A percentile compares a stretch with the other conserved stretches of the same genome.
Conservation (phyloP, 2,329 filamentous ascomycete species). For the Fusarium sp. region DNA sequence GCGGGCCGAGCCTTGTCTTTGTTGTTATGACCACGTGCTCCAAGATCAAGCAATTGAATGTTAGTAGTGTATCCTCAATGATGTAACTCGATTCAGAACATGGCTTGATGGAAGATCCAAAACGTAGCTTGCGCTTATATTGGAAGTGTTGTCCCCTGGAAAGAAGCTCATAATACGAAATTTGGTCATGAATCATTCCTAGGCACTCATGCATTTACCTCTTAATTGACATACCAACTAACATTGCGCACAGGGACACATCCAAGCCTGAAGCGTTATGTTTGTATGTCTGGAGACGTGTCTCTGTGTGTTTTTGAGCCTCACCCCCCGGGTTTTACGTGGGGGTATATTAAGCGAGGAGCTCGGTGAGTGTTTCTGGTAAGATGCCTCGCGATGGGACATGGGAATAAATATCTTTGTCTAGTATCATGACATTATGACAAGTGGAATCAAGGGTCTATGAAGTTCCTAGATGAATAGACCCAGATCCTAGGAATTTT, state of each 20-base stretch:
- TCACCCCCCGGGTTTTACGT: slow-evolving; percentile 24
- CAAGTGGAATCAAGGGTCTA: background rate
- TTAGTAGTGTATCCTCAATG: background rate
- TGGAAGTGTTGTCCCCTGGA: background rate
- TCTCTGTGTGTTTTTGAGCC: slow-evolving; percentile 12
- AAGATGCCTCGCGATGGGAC: slow-evolving; percentile 14
- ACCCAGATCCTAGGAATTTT: background rate
- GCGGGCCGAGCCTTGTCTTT: slow-evolving; percentile 40
- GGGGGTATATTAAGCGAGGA: slow-evolving; percentile 10
- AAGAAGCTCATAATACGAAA: background rate
- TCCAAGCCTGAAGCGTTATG: slow-evolving; percentile 6
- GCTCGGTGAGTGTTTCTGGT: slow-evolving; percentile 38
- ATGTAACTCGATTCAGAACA: background rate
- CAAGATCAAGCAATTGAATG: background rate
- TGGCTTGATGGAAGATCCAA: background rate
- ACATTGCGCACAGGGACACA: background rate
- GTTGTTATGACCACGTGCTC: slow-evolving; percentile 13
- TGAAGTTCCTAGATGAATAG: background rate
- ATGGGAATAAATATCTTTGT: background rate
- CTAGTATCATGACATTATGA: slow-evolving; percentile 20
- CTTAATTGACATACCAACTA: background rate
- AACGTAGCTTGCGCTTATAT: background rate
- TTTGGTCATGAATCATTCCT: background rate
- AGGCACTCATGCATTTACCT: background rate
- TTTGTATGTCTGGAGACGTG: background rate